Conservation (phyloP, 805 yeast species). For the Metschnikowia picachoensis region DNA sequence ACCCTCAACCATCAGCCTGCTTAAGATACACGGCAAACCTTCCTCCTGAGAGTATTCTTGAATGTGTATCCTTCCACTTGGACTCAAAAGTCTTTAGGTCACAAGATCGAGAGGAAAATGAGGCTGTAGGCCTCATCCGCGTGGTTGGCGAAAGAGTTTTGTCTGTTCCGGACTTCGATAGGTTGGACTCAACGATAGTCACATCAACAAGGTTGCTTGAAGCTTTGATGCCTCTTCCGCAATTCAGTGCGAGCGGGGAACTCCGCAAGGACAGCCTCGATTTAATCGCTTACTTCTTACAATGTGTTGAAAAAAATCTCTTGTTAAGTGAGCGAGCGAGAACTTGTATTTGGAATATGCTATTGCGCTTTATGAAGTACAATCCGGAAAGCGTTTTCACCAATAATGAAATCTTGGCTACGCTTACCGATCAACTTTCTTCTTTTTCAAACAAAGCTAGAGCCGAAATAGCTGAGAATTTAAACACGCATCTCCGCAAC, state of each 20-base stretch:
- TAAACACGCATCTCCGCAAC: conserved; percentile 12
- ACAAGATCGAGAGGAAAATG: background rate
- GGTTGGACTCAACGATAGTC: conserved; percentile 35
- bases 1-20: background rate
- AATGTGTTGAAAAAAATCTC: conserved; percentile 37
- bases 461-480: conserved; percentile 15
- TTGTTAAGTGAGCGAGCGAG: conserved; percentile 37
- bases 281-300: conserved; percentile 42
- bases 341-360: conserved; percentile 28
- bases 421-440: conserved; percentile 20
- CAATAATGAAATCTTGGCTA: conserved; percentile 8
- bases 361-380: conserved; percentile 22
- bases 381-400: conserved; percentile 26
- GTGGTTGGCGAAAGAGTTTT: conserved; percentile 32
- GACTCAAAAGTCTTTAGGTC: background rate
- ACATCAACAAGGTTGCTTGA: conserved; percentile 2
- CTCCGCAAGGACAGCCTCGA: conserved; percentile 42
- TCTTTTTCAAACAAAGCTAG: conserved; percentile 20
- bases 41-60: background rate
- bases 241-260: background rate
- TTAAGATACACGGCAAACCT: conserved; percentile 1
- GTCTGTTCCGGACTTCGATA: conserved; percentile 28
- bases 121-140: conserved; percentile 17
- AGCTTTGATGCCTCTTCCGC: background rate
- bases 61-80: conserved; percentile 2